Percentiles rank a stretch among this genome's conserved stretches.
Evolutionary conservation across 352 stramenopile genomes (phyloP).

Genomic region (Pythium aphanidermatum): DNA sequence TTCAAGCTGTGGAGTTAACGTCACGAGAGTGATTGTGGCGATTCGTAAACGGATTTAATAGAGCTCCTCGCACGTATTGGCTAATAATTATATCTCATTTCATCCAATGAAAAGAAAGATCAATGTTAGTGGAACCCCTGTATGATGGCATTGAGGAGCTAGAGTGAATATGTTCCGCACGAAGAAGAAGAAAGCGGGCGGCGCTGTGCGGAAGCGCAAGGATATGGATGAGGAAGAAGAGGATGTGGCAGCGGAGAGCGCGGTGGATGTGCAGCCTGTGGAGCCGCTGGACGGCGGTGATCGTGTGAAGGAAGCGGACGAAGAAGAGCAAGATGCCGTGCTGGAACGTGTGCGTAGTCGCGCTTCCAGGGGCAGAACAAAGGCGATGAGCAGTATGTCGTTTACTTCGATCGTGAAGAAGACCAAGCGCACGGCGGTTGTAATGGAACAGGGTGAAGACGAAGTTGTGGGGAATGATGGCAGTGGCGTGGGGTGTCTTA

Average conservation of each 20-base stretch:
- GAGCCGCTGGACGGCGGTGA: background rate
- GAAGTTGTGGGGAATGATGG: background rate
- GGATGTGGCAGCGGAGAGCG: too few species aligned
- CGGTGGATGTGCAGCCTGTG: too few species aligned
- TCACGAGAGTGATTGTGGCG: too few species aligned
- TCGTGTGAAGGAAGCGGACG: background rate
- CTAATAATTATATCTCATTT: too few species aligned
- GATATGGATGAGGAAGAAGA: conserved; percentile 12
- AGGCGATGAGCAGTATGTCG: conserved; percentile 20
- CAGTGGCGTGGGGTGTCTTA: conserved; percentile 23
- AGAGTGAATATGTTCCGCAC: conserved; percentile 39
- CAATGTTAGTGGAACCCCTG: background rate
- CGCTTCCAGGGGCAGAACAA: conserved; percentile 18
- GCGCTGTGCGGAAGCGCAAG: conserved; percentile 23
- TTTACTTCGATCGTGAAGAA: conserved; percentile 32
- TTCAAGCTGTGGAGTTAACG: too few species aligned
- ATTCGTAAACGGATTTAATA: too few species aligned
- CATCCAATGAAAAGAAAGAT: too few species aligned
- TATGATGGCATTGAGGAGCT: too few species aligned
- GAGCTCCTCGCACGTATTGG: too few species aligned
- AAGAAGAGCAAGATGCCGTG: conserved; percentile 14
- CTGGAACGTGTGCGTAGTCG: conserved; percentile 31
- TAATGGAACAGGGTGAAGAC: background rate
- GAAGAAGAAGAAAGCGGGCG: conserved; percentile 27
- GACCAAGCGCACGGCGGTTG: background rate